Conservation (phyloP, 78 protist genomes). For the Dictyostelium purpureum region DNA sequence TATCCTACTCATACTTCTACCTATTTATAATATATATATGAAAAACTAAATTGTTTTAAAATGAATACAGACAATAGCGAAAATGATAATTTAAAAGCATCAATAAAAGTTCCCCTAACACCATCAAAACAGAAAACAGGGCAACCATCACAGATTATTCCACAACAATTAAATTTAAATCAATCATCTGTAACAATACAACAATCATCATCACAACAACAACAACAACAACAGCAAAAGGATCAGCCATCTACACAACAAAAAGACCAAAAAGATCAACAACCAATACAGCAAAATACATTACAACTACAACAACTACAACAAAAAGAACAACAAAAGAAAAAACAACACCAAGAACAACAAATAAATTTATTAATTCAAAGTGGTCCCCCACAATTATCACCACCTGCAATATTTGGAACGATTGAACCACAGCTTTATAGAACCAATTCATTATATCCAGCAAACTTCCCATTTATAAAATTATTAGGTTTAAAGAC, state of each 20-base stretch:
- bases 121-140: too few species aligned
- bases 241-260: neutral
- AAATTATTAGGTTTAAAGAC: slow-evolving; percentile 69
- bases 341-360: neutral
- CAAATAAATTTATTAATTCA: slow-evolving; percentile 28
- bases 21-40: too few species aligned
- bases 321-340: neutral
- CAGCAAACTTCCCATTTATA: slow-evolving; percentile 81
- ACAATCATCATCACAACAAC: neutral
- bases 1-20: too few species aligned
- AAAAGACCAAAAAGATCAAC: neutral
- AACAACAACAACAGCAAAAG: neutral
- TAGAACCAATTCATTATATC: slow-evolving; percentile 81
- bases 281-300: slow-evolving; percentile 10
- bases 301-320: slow-evolving; percentile 3
- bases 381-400: slow-evolving; percentile 62
- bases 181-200: neutral
- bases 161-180: too few species aligned
- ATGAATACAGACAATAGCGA: too few species aligned
- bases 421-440: slow-evolving; percentile 68
- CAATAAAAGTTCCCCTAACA: too few species aligned
- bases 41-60: too few species aligned
- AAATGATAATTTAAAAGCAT: too few species aligned
- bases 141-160: too few species aligned
- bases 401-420: slow-evolving; percentile 77